Base-by-base conservation (phyloP, 2,329 filamentous ascomycete species). In the Fusarium austroafricanum region DNA sequence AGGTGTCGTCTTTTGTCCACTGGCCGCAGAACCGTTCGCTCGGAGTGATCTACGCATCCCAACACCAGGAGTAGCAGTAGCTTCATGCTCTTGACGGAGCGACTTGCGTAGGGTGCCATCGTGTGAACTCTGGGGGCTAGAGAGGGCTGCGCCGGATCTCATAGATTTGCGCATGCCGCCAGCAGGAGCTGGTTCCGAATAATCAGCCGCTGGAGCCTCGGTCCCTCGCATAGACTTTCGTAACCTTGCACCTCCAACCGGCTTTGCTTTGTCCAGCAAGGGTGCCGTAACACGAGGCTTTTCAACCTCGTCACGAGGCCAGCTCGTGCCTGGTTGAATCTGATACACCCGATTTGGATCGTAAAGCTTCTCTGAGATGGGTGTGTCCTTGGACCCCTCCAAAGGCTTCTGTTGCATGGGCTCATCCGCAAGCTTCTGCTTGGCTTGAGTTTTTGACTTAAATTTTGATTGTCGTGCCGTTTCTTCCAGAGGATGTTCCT, bases 171-270 rank as follows among this genome's bases (percentile, higher is more conserved):
- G 78, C 75, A 80, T 75, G 35, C 71, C 68, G 10, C 59, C 65
- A n/a, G 55, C 42, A 33, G 72, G 71, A 21, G 50, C 43, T 17
- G 54, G 38, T 26, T 43, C 46, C 8, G 60, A 52, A 12, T 68
- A 65, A 21, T 65, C 51, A 20, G 42, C 29, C 51, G 54, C 18
- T 33, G 50, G 31, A 10, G 72, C 50, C 33, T 75, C 73, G 21
- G 79, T 75, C 33, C 72, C 75, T 26, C 84, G 81, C 77, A 86
- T 79, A 3, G 85, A 85, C 61, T 81, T 83, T 38, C 81, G 83
- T 56, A 88, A 79, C 63, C 75, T 77, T n/a, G 59, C 54, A 9
- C 50, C 59, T 3, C 58, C 57, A 3, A 35, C 46, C 23, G 44
- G 28, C 20, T 56, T 45, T 15, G 46, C 39, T 35, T 55, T 59